Base-by-base conservation (phyloP, 129 eudicot genomes). In the Mikania micrantha region DNA sequence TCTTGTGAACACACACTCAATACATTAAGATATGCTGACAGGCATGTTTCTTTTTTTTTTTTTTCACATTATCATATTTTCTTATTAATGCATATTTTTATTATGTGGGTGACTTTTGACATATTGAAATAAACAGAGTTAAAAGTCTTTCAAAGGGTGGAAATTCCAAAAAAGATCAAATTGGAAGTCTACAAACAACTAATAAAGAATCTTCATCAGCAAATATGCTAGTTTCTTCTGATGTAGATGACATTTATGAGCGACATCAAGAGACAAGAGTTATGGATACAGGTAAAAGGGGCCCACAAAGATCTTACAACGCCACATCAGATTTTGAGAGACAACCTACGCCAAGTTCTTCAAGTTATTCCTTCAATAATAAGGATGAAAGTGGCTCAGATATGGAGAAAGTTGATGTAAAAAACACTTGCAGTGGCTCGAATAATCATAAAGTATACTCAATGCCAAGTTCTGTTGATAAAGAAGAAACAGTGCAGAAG, bases 1-100 rank as follows among this genome's bases (percentile, higher is more conserved):
- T 91, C 97, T 60, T 91, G 97, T 35, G 97, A 91, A 73, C 97
- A 91, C 65, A 87, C 95, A 24, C 93, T 91, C 77, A 91, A 91
- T 75, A 91, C 97, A 7, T 75, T 91, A 62, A 87, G 95, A 91
- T 91, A 91, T 75, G 97, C 97, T 25, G 97, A 91, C 64, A 75
- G 97, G 97, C 87, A 67, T 32, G 40, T 34, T 36, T 0, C 36
- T 61, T 64, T 63, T 78, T 29, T 3, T 10, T 2, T n/a, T n/a
- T n/a, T n/a, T n/a, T n/a, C n/a, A n/a, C n/a, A n/a, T 7, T 54
- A 19, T 13, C 39, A 7, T 41, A 19, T 65, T 29, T 69, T 17
- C n/a, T 31, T 53, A 25, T 40, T 53, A 25, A 4, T 35, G 27
- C 56, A 36, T 24, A 69, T 31, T 70, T 54, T 31, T 63, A 27